These are phyloP conservation scores for Henningerozyma blattae DNA, from an alignment of 805 yeast species.

Conservation along the genomic window DNA sequence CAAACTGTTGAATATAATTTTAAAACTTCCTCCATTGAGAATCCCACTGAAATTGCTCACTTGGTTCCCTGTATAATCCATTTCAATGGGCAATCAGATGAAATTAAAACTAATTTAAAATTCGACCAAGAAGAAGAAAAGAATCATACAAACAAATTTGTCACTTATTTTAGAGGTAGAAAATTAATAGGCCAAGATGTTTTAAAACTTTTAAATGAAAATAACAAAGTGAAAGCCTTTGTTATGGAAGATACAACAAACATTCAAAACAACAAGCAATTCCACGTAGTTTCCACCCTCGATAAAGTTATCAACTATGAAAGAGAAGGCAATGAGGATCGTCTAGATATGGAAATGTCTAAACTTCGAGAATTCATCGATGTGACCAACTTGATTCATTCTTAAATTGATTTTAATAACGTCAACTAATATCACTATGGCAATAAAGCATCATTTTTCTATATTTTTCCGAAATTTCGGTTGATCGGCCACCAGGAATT, in stretches of 20 bases:
- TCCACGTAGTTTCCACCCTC: too few species aligned
- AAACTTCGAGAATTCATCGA: conserved; percentile 20
- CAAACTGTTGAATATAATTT: too few species aligned
- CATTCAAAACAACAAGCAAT: conserved; percentile 3
- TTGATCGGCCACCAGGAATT: too few species aligned
- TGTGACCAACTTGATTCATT: conserved; percentile 10
- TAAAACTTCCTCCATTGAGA: too few species aligned
- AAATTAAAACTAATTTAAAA: conserved; percentile 8
- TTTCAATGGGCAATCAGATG: conserved; percentile 10
- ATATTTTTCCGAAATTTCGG: too few species aligned
- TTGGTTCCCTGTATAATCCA: conserved; percentile 15
- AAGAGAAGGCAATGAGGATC: conserved; percentile 26
- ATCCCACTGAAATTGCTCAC: conserved; percentile 4
- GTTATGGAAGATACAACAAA: conserved; percentile 5
- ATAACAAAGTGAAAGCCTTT: conserved; percentile 7
- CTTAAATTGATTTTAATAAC: too few species aligned
- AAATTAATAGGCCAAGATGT: conserved; percentile 22
- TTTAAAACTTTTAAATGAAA: not conserved
- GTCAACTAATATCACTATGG: too few species aligned
- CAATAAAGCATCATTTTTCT: too few species aligned
- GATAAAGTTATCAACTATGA: conserved; percentile 22
- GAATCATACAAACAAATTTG: conserved; percentile 1
- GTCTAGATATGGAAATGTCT: conserved; percentile 14
- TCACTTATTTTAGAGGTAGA: conserved; percentile 26
- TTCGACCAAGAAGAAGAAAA: conserved; percentile 4